phyloP scores from a whole-genome alignment of 805 yeast genomes.

The Candida dajiaensis region DNA sequence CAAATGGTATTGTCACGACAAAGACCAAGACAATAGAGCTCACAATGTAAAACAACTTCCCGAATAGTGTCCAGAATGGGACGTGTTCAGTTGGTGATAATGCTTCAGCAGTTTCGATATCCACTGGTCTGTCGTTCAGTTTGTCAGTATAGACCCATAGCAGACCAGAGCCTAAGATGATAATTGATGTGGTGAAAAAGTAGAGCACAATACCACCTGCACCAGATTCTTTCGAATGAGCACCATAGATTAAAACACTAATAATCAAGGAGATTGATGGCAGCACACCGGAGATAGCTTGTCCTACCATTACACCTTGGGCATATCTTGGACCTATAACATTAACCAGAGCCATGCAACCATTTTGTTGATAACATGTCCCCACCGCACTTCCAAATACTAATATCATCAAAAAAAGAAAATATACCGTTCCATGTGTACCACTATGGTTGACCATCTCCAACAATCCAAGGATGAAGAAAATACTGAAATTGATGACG shows the following conservation, averaged over 20 bases:
- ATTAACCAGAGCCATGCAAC: constrained; percentile 81
- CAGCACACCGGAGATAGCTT: constrained; percentile 88
- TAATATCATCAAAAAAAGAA: constrained; percentile 50
- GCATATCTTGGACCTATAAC: constrained; percentile 71
- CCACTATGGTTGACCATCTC: constrained; percentile 18
- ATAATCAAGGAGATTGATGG: constrained; percentile 69
- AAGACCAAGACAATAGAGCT: constrained; percentile 70
- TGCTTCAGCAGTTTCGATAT: constrained; percentile 11
- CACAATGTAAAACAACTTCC: constrained; percentile 57
- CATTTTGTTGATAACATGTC: constrained; percentile 82
- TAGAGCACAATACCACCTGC: constrained; percentile 30
- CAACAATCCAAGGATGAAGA: constrained; percentile 29
- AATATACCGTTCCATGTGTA: constrained; percentile 27
- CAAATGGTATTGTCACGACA: constrained; percentile 70
- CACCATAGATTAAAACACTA: constrained; percentile 35
- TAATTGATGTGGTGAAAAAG: constrained; percentile 45
- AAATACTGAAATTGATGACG: constrained; percentile 48
- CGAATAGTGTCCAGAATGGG: constrained; percentile 55
- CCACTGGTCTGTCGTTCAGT: constrained; percentile 13
- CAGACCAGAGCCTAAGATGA: constrained; percentile 37
- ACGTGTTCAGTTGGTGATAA: constrained; percentile 32
- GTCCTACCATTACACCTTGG: constrained; percentile 92
- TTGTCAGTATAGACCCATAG: constrained; percentile 31
- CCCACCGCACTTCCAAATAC: constrained; percentile 67
- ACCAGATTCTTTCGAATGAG: constrained; percentile 19